Percentiles rank a stretch among this genome's conserved stretches.
These are phyloP conservation scores for Lotmaria passim DNA, from an alignment of 208 protist species.

Conservation along the genomic window DNA sequence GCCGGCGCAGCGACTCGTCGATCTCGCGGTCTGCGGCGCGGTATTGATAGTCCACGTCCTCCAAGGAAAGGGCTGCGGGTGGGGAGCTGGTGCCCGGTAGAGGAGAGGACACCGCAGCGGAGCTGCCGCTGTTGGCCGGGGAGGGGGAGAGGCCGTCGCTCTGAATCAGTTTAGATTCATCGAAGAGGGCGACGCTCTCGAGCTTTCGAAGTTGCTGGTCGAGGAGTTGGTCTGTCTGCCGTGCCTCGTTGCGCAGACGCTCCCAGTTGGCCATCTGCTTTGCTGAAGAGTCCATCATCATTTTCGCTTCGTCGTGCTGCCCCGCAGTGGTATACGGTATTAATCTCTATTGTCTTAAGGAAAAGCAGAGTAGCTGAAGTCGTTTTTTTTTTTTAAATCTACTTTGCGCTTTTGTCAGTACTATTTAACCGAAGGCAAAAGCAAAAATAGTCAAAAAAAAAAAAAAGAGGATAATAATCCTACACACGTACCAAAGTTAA, in stretches of 20 bases:
- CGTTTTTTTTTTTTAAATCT: too few relatives aligned
- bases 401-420: too few relatives aligned
- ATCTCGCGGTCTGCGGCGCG: constrained; percentile 29
- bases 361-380: too few relatives aligned
- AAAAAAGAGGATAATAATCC: too few relatives aligned
- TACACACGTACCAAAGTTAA: too few relatives aligned
- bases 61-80: not conserved
- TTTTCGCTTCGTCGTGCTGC: not conserved
- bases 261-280: constrained; percentile 52
- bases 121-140: not conserved
- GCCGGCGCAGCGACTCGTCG: constrained; percentile 22
- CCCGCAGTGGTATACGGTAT: not conserved
- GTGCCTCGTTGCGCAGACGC: constrained; percentile 67
- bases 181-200: constrained; percentile 46
- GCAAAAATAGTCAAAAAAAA: too few relatives aligned
- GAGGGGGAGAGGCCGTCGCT: constrained; percentile 2
- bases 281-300: constrained; percentile 20
- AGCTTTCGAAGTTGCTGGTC: constrained; percentile 63
- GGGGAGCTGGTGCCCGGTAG: constrained; percentile 2
- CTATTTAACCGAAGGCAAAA: too few relatives aligned
- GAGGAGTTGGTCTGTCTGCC: constrained; percentile 59
- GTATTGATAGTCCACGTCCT: constrained; percentile 36
- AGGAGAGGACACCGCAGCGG: constrained; percentile 2
- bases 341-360: too few relatives aligned
- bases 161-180: constrained; percentile 28